Conservation (phyloP, 805 yeast genomes). For the Pachysolen tannophilus region DNA sequence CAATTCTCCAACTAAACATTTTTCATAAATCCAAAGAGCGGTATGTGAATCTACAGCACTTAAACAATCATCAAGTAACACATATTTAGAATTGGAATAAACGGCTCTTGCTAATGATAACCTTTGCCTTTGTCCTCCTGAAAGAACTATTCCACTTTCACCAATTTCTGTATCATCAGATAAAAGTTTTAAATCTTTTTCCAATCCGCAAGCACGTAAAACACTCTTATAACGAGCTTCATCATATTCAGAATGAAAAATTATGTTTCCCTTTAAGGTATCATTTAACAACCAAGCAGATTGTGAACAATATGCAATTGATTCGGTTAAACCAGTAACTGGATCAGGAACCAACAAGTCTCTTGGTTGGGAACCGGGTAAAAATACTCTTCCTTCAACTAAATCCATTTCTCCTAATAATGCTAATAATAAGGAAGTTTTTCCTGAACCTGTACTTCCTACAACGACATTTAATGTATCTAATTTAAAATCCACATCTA, state of each 20-base stretch:
- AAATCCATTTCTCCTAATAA: conserved; percentile 89
- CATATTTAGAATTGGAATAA: conserved; percentile 75
- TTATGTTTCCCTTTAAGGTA: conserved; percentile 75
- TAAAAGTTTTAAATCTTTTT: conserved; percentile 78
- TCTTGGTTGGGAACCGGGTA: conserved; percentile 74
- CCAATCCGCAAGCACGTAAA: conserved; percentile 80
- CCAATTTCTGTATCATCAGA: conserved; percentile 91
- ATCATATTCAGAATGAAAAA: conserved; percentile 66
- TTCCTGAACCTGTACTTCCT: conserved; percentile 95
- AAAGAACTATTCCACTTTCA: conserved; percentile 91
- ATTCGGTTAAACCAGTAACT: conserved; percentile 78
- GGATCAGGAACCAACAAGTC: conserved; percentile 63
- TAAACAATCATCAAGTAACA: conserved; percentile 86
- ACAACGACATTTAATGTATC: conserved; percentile 84
- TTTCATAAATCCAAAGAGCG: conserved; percentile 85
- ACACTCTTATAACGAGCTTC: conserved; percentile 70
- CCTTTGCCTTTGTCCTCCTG: conserved; percentile 98
- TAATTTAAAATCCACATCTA: conserved; percentile 57
- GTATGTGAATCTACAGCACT: conserved; percentile 98
- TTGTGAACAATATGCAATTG: conserved; percentile 94
- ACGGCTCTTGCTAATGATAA: conserved; percentile 92
- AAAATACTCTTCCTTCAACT: conserved; percentile 55
- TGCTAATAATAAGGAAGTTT: conserved; percentile 84
- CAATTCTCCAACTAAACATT: conserved; percentile 82
- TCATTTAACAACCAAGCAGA: conserved; percentile 94